These are phyloP conservation scores for Iberis pinnata DNA, from an alignment of 345 rosid genomes.

Conservation along the genomic window DNA sequence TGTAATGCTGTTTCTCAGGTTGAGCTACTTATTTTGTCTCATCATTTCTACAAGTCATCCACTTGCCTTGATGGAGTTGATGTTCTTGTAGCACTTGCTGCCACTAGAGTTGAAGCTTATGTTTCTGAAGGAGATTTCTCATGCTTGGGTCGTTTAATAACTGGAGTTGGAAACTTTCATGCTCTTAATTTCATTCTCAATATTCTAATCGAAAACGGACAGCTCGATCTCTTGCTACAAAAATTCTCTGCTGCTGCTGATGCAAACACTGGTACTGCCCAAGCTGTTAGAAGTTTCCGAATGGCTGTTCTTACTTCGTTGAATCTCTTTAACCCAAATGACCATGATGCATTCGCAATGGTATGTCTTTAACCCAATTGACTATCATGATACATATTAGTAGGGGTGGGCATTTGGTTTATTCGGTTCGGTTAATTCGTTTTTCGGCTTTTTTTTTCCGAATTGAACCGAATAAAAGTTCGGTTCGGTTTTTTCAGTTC, in stretches of 20 bases:
- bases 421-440: too few species aligned
- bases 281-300: conserved; percentile 87
- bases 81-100: conserved; percentile 96
- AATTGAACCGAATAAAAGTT: too few species aligned
- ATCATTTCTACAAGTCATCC: conserved; percentile 95
- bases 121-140: conserved; percentile 90
- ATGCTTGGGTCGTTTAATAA: conserved; percentile 89
- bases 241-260: conserved; percentile 92
- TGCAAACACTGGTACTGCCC: conserved; percentile 62
- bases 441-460: too few species aligned
- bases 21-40: conserved; percentile 92
- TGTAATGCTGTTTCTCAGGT: conserved; percentile 46
- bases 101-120: conserved; percentile 92
- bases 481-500: too few species aligned
- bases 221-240: conserved; percentile 89
- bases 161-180: conserved; percentile 95
- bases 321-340: conserved; percentile 84
- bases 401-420: too few species aligned
- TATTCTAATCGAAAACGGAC: conserved; percentile 91
- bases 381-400: conserved; percentile 3
- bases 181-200: conserved; percentile 91
- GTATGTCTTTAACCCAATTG: conserved; percentile 38
- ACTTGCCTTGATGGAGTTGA: conserved; percentile 99
- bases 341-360: conserved; percentile 86
- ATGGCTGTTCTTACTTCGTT: conserved; percentile 94